Base-by-base conservation (phyloP, 108 stramenopile genomes). In the Epipyxis sp. region DNA sequence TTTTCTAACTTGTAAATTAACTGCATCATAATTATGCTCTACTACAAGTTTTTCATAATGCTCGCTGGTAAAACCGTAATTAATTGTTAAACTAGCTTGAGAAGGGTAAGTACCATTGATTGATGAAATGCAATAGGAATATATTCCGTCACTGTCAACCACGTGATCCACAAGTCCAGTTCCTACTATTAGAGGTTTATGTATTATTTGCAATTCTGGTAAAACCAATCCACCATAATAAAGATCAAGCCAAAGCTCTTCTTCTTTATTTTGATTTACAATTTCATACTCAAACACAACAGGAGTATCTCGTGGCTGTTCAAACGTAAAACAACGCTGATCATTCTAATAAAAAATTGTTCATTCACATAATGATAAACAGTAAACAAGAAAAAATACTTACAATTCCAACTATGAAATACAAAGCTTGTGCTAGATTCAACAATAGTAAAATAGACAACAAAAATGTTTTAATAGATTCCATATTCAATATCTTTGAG, bases 261-360 rank as follows among this genome's bases (percentile, higher is more conserved):
- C 67, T 59, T 39, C 39, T 44, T 44, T 74, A 27, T 57, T 32
- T 34, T 79, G 34, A 20, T 57, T 65, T 34, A 59, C 46, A 1
- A 1, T n/a, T 69, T 79, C 6, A 46, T 79, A 79, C 6, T 40
- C 35, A 39, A 79, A 62, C 20, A 1, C 34, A 0, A 79, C 40
- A 30, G 68, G 78, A 1, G 78, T 79, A 25, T 44, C 69, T 35
- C 39, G 39, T 1, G 78, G 78, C 54, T 79, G 78, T 61, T 79
- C 78, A 39, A 79, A 62, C 0, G 34, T 42, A 69, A 79, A 79
- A 39, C 78, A 79, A n/a, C n/a, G n/a, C n/a, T n/a, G n/a, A n/a
- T 59, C 59, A 37, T 59, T 76, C 65, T 40, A n/a, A n/a, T 0
- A 25, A 25, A 58, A n/a, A 58, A 25, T 58, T 25, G 0, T n/a